A percentile compares a stretch with the other conserved stretches of the same genome.
These are phyloP conservation scores for Yarrowia sp. DNA, from an alignment of 805 yeast species.

Conservation along the genomic window DNA sequence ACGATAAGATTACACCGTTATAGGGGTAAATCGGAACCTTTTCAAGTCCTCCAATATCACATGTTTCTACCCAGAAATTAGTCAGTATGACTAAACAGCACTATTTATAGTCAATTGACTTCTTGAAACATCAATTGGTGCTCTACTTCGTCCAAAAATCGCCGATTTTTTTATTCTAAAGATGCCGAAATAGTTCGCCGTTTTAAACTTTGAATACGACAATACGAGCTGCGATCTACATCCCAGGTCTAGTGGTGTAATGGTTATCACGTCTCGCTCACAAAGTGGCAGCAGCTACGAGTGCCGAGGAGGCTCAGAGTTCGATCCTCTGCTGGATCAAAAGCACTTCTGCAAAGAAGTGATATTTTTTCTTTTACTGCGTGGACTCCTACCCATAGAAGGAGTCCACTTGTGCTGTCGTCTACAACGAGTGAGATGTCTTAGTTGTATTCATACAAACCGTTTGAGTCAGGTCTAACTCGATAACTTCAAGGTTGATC, in stretches of 20 bases:
- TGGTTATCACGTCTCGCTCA: constrained; percentile 40
- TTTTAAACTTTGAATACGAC: constrained; percentile 14
- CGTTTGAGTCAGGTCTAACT: too few relatives aligned
- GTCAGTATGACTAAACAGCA: background rate
- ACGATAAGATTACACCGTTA: too few relatives aligned
- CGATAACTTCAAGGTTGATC: too few relatives aligned
- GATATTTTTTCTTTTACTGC: background rate
- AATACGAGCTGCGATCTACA: constrained; percentile 4
- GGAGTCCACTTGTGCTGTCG: too few relatives aligned
- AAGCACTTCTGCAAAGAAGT: too few relatives aligned
- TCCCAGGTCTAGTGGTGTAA: constrained; percentile 39
- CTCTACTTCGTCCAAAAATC: background rate
- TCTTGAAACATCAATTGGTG: background rate
- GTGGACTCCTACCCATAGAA: too few relatives aligned
- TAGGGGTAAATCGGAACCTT: too few relatives aligned
- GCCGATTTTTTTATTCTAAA: too few relatives aligned
- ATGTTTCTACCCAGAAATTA: too few relatives aligned
- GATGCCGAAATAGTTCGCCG: background rate
- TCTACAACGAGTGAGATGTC: too few relatives aligned
- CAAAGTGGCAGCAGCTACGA: constrained; percentile 15
- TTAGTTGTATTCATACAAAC: too few relatives aligned
- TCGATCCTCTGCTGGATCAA: constrained; percentile 39
- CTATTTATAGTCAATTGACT: background rate
- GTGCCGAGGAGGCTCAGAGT: constrained; percentile 40
- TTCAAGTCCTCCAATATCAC: too few relatives aligned